These are phyloP conservation scores for Nigrospora osmanthi DNA, from an alignment of 2,329 filamentous ascomycete genomes.

Conservation along the genomic window DNA sequence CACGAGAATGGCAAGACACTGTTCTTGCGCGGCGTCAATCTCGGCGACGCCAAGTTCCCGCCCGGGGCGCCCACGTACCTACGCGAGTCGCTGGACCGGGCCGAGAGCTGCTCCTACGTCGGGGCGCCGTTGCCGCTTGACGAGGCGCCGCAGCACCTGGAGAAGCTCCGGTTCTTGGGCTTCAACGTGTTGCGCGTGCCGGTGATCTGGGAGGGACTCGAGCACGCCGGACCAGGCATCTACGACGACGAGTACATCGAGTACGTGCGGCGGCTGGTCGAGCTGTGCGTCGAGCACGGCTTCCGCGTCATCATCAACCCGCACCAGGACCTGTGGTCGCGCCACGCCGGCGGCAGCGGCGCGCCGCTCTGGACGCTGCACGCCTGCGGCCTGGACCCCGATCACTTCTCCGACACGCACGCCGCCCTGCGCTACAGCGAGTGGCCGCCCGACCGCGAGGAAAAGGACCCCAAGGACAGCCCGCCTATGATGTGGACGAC, in stretches of 20 bases:
- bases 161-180: conserved; percentile 9
- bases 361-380: conserved; percentile 16
- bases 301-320: conserved; percentile 15
- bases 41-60: conserved; percentile 13
- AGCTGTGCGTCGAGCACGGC: conserved; percentile 9
- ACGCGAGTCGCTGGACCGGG: conserved; percentile 7
- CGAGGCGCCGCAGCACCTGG: conserved; percentile 9
- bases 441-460: conserved; percentile 10
- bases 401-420: conserved; percentile 11
- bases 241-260: conserved; percentile 15
- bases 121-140: conserved; percentile 7
- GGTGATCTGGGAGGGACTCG: conserved; percentile 14
- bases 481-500: conserved; percentile 18
- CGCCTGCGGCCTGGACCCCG: conserved; percentile 13
- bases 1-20: conserved; percentile 9
- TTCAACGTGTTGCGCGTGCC: conserved; percentile 13
- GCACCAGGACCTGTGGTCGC: conserved; percentile 16
- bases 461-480: conserved; percentile 13
- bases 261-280: conserved; percentile 7
- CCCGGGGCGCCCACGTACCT: conserved; percentile 8
- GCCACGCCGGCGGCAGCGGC: conserved; percentile 12
- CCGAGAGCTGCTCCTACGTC: conserved; percentile 7
- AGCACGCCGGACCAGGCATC: conserved; percentile 12
- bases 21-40: conserved; percentile 14
- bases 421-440: conserved; percentile 13